Conservation (phyloP, 108 stramenopile species). For the Aureococcus anophagefferens region DNA sequence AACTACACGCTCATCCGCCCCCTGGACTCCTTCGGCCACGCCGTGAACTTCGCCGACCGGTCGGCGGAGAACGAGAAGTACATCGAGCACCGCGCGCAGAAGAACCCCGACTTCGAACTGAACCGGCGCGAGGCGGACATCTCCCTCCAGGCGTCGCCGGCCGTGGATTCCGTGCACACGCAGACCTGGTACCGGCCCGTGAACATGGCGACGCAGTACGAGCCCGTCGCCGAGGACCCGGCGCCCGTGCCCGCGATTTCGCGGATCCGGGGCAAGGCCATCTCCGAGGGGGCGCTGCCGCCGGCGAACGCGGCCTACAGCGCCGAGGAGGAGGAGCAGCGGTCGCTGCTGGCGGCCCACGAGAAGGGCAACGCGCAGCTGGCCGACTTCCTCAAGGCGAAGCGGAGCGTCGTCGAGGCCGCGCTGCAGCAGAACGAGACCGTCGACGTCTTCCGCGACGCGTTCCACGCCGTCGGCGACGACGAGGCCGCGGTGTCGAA, state of each 20-base stretch:
- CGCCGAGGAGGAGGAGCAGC: background rate
- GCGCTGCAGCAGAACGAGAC: conserved; percentile 60
- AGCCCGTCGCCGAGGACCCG: conserved; percentile 12
- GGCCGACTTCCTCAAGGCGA: conserved; percentile 16
- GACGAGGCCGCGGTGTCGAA: conserved; percentile 12
- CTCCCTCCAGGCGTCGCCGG: conserved; percentile 7
- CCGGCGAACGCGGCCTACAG: no score
- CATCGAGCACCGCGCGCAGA: conserved; percentile 34
- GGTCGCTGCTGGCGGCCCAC: background rate
- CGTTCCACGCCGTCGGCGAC: conserved; percentile 17
- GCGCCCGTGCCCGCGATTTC: no score
- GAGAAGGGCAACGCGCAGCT: background rate
- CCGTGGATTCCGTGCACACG: conserved; percentile 16
- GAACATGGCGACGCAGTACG: conserved; percentile 41
- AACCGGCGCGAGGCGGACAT: conserved; percentile 18
- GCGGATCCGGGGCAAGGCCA: no score
- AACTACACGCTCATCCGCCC: conserved; percentile 19
- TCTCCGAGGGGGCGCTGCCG: background rate
- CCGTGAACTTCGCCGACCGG: conserved; percentile 26
- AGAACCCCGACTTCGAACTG: conserved; percentile 32
- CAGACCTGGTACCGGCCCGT: conserved; percentile 45
- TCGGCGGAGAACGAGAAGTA: conserved; percentile 28
- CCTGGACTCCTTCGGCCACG: conserved; percentile 21
- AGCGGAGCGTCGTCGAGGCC: conserved; percentile 31
- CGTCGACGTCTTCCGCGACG: conserved; percentile 49